These are phyloP conservation scores for Agrocybe praecox DNA, from an alignment of 768 basidiomycete genomes.

Conservation along the genomic window DNA sequence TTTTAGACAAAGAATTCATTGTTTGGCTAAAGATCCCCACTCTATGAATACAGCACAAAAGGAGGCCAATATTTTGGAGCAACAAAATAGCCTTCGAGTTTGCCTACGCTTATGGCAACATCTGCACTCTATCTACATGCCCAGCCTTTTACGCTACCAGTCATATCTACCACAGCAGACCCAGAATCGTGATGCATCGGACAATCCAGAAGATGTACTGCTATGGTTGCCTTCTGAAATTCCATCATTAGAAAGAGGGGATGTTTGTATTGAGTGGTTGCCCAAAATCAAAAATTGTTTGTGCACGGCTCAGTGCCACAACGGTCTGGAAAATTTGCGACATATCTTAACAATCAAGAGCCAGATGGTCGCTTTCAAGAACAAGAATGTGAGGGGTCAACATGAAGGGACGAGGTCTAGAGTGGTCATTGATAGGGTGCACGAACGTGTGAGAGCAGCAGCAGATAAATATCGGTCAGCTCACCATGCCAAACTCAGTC, in stretches of 20 bases:
- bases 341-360: conserved; percentile 1
- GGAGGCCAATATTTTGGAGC: conserved; percentile 1
- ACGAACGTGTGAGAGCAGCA: conserved; percentile 1
- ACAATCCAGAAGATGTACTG: background rate
- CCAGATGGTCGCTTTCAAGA: too few relatives aligned
- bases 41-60: background rate
- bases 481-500: conserved; percentile 5
- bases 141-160: conserved; percentile 10
- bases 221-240: conserved; percentile 12
- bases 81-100: background rate
- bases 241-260: background rate
- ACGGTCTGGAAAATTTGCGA: conserved; percentile 4
- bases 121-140: conserved; percentile 12
- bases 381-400: background rate
- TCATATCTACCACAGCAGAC: background rate
- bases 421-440: conserved; percentile 6
- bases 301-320: conserved; percentile 6
- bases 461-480: conserved; percentile 9
- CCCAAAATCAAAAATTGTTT: conserved; percentile 7
- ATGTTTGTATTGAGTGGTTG: background rate
- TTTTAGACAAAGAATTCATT: conserved; percentile 5
- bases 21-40: background rate
- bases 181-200: too few relatives aligned
- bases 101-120: background rate
- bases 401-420: conserved; percentile 4